Conservation (phyloP, 768 basidiomycete genomes). For the Xerocomus spinulosus region DNA sequence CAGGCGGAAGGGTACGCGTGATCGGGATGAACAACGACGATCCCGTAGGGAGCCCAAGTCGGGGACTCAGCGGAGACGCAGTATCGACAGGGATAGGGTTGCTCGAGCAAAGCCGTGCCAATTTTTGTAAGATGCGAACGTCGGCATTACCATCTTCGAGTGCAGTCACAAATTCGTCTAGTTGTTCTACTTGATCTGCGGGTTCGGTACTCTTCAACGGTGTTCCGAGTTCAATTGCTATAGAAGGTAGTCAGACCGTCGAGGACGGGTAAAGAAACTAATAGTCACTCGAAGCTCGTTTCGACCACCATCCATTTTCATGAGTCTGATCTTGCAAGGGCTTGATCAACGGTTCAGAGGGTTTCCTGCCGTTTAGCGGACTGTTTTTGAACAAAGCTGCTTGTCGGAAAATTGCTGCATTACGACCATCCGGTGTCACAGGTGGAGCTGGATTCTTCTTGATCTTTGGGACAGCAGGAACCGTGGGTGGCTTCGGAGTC, state of each 20-base stretch:
- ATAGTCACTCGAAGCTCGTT: slow-evolving; percentile 63
- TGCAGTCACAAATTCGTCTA: slow-evolving; percentile 48
- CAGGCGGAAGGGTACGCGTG: slow-evolving; percentile 33
- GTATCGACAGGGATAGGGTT: slow-evolving; percentile 45
- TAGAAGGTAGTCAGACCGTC: slow-evolving; percentile 7
- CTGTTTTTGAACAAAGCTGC: slow-evolving; percentile 81
- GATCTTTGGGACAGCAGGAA: slow-evolving; percentile 32
- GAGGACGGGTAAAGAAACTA: neutral
- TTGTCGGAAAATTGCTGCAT: slow-evolving; percentile 58
- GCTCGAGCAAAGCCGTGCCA: slow-evolving; percentile 58
- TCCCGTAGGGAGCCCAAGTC: slow-evolving; percentile 46
- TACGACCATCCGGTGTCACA: slow-evolving; percentile 61
- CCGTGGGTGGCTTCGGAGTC: slow-evolving; percentile 37
- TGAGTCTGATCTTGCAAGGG: slow-evolving; percentile 62
- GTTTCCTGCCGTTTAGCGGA: slow-evolving; percentile 52
- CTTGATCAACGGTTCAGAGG: slow-evolving; percentile 58
- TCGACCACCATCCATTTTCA: slow-evolving; percentile 83
- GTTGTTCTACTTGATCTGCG: slow-evolving; percentile 43
- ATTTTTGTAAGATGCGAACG: slow-evolving; percentile 54
- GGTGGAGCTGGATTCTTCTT: slow-evolving; percentile 39
- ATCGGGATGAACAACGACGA: slow-evolving; percentile 54
- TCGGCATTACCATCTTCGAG: slow-evolving; percentile 53
- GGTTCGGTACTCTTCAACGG: slow-evolving; percentile 38
- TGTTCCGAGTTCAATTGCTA: slow-evolving; percentile 43
- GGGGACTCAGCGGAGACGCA: slow-evolving; percentile 52